Conservation (phyloP, 2,329 filamentous ascomycete species). For the Fusarium xylarioides region DNA sequence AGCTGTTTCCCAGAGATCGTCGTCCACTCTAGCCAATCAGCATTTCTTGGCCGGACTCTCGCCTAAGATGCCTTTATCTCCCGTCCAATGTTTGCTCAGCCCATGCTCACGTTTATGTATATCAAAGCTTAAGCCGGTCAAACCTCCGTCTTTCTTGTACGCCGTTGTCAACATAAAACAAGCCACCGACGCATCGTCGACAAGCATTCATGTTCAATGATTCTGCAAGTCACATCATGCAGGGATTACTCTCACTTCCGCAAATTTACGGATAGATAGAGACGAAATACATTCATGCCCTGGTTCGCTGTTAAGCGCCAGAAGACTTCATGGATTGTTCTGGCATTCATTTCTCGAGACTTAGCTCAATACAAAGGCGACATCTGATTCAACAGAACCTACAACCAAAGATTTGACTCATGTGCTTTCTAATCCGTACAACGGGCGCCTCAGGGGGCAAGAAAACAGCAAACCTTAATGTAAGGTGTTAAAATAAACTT, state of each 20-base stretch:
- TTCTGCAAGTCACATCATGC: neutral
- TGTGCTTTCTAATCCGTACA: neutral
- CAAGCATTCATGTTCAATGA: neutral
- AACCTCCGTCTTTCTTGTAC: neutral
- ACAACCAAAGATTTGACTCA: neutral
- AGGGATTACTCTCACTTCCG: neutral
- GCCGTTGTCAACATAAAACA: conserved; percentile 3
- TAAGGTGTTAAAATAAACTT: too few relatives aligned
- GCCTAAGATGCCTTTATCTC: neutral
- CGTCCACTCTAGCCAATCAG: neutral
- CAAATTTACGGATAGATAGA: neutral
- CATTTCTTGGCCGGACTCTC: neutral
- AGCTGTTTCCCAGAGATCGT: neutral
- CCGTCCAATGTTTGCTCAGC: conserved; percentile 16
- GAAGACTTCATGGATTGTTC: too few relatives aligned
- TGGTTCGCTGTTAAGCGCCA: neutral
- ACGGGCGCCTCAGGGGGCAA: too few relatives aligned
- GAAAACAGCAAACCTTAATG: too few relatives aligned
- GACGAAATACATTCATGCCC: neutral
- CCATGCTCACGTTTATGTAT: conserved; percentile 7
- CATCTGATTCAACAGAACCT: neutral
- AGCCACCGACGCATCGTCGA: conserved; percentile 4
- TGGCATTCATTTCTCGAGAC: neutral
- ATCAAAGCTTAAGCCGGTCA: conserved; percentile 32
- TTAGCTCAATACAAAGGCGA: neutral